Conservation (phyloP, 176 grass and related monocot genomes). For the Hordeum marinum region DNA sequence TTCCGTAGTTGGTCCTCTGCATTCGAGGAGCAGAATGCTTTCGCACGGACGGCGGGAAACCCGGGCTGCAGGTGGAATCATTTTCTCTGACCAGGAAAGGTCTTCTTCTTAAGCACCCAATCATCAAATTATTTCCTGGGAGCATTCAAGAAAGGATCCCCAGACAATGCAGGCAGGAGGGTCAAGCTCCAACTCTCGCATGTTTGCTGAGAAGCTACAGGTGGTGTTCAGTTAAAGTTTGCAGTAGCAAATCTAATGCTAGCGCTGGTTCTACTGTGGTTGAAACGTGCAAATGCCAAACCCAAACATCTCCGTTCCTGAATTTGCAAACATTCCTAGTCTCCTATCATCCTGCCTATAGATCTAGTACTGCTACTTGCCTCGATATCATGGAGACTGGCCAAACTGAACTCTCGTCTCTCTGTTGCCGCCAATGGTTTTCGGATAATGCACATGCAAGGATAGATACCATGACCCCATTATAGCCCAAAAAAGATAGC, state of each 20-base stretch:
- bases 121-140: background rate
- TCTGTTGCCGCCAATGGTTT: conserved; percentile 17
- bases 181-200: conserved; percentile 7
- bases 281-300: background rate
- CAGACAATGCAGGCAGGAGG: background rate
- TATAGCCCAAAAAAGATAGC: background rate
- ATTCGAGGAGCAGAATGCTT: conserved; percentile 13
- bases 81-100: conserved; percentile 12
- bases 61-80: conserved; percentile 28
- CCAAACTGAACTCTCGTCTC: background rate
- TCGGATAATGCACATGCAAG: conserved; percentile 19
- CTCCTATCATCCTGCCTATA: background rate
- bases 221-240: background rate
- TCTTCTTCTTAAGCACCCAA: conserved; percentile 15
- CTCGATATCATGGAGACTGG: background rate
- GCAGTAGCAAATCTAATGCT: background rate
- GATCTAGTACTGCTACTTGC: conserved; percentile 5
- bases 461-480: background rate
- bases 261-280: background rate
- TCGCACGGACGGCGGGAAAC: conserved; percentile 18
- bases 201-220: conserved; percentile 18
- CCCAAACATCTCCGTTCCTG: background rate
- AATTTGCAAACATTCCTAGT: background rate
- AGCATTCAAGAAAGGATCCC: background rate
- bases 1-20: background rate